Base-by-base conservation (phyloP, 2,329 filamentous ascomycete species). In the Cladosporium phlei region DNA sequence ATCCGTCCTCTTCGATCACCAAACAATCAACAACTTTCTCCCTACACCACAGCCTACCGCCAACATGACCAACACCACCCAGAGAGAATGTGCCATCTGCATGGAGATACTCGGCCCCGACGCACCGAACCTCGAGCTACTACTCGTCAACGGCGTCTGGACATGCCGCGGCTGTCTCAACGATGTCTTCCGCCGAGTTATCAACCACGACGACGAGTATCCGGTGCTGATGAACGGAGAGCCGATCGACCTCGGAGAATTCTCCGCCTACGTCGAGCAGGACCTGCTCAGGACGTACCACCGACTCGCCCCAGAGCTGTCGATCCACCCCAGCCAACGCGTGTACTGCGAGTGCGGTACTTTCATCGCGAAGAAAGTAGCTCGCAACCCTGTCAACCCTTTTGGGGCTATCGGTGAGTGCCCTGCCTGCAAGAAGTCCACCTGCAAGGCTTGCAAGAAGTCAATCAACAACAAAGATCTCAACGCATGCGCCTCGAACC, bases 271-370 rank as follows among this genome's bases (percentile, higher is more conserved):
- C 6, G n/a, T 21, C 4, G 38, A 30, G 25, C 16, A 11, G 11
- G n/a, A 11, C 2, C 25, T 40, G 7, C 25, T 40, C 9, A 7
- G 19, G 11, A 12, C 10, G 3, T 43, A 43, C 39, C 17, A 43
- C n/a, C 8, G 17, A n/a, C 22, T 24, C n/a, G 14, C 9, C 3
- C 2, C 5, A 8, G 39, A 43, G 29, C 12, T 33, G 19, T 10
- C 21, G 10, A 33, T 22, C 10, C 25, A 24, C 14, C 28, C 29
- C 11, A 3, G n/a, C 14, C 7, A 33, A 3, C 39, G 39, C 21
- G 39, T 43, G 28, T 43, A 33, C 20, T 33, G 39, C 19, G 21
- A 2, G 9, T 43, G 39, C n/a, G 20, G 39, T 29, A 27, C 21
- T 3, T 43, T 43, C 39, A 14, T 33, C 21, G 37, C 24, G 22